phyloP scores from a whole-genome alignment of 345 rosid species.

The Eucalyptus sp. region DNA sequence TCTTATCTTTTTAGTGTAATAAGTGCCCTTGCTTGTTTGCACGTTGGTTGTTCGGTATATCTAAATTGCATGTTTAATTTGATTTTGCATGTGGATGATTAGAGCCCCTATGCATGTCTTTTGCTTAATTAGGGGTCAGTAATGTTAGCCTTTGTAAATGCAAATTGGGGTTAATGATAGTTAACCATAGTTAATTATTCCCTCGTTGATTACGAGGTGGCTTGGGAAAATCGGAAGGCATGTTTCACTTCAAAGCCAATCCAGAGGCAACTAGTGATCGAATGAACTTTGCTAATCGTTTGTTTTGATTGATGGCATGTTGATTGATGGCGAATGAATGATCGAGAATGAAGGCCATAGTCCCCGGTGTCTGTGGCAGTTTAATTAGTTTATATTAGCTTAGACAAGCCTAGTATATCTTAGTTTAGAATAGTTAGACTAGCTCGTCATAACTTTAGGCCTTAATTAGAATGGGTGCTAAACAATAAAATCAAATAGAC shows the following conservation, averaged over 20 bases:
- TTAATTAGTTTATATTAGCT: no score
- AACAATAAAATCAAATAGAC: not conserved
- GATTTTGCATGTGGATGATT: not conserved
- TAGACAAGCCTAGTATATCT: not conserved
- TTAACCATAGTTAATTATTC: not conserved
- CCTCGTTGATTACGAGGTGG: not conserved
- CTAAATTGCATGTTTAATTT: no score
- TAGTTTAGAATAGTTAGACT: not conserved
- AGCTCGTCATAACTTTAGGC: not conserved
- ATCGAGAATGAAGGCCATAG: no score
- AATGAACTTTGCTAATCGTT: not conserved
- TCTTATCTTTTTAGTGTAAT: not conserved
- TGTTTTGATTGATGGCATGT: not conserved
- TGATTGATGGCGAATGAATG: no score
- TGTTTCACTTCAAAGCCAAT: not conserved
- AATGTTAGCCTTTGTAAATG: not conserved
- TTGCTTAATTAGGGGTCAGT: not conserved
- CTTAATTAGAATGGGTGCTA: not conserved
- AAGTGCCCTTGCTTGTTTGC: not conserved
- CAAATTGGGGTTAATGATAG: not conserved
- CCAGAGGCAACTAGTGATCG: not conserved
- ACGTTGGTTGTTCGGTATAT: not conserved
- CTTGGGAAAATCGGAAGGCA: not conserved
- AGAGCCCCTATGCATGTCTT: not conserved
- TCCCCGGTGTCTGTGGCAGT: no score